A percentile compares a stretch with the other conserved stretches of the same genome.
These are phyloP conservation scores for Talaromyces sp. DNA, from an alignment of 2,329 filamentous ascomycete genomes.

Conservation along the genomic window DNA sequence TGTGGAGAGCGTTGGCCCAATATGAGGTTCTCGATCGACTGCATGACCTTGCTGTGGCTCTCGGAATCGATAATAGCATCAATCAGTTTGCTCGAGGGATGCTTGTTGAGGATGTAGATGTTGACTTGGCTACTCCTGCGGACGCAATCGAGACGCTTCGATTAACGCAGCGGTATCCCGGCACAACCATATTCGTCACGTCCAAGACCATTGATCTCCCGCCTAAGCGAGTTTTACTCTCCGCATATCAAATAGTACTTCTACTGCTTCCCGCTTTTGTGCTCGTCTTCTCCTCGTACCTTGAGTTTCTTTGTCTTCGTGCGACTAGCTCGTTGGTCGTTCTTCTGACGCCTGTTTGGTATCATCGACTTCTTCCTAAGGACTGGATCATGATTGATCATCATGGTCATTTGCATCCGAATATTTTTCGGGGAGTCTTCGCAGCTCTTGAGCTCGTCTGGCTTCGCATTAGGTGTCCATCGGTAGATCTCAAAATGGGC, in stretches of 20 bases:
- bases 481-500: neutral
- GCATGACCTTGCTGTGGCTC: neutral
- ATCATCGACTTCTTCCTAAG: neutral
- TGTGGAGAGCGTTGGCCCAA: neutral
- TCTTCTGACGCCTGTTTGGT: neutral
- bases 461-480: slow-evolving; percentile 7
- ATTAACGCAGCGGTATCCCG: neutral
- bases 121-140: neutral
- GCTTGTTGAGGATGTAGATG: slow-evolving; percentile 6
- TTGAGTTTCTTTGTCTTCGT: neutral
- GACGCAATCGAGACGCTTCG: neutral
- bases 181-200: neutral
- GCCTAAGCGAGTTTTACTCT: neutral
- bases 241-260: neutral
- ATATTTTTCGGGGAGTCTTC: neutral
- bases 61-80: neutral
- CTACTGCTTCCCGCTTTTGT: neutral
- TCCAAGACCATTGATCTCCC: neutral
- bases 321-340: neutral
- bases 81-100: slow-evolving; percentile 1
- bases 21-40: slow-evolving; percentile 1
- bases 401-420: neutral
- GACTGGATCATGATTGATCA: neutral
- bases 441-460: neutral
- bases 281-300: neutral